Percentiles rank a stretch among this genome's conserved stretches.
Evolutionary conservation across 352 stramenopile species (phyloP).

Genomic region (Phytophthora sp.): DNA sequence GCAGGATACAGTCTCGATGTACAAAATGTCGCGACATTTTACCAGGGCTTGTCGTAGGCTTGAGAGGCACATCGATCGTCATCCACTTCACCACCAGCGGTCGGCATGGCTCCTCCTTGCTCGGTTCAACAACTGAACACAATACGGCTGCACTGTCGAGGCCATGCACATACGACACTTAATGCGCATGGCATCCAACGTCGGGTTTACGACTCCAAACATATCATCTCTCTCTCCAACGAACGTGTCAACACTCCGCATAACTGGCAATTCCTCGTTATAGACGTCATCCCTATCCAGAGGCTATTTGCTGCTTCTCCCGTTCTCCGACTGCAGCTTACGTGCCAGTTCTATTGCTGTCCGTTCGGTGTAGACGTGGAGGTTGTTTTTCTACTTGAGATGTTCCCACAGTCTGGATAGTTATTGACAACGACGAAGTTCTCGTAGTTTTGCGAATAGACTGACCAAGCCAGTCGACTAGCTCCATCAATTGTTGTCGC

Average conservation of each 20-base stretch:
- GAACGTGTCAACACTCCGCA: conserved; percentile 38
- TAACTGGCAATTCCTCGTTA: conserved; percentile 20
- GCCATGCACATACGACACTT: conserved; percentile 41
- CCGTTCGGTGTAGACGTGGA: conserved; percentile 29
- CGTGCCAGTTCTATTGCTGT: conserved; percentile 8
- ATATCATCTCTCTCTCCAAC: conserved; percentile 47
- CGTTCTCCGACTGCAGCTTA: conserved; percentile 6
- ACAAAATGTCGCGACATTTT: conserved; percentile 43
- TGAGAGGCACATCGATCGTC: conserved; percentile 30
- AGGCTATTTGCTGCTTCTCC: neutral
- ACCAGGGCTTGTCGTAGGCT: conserved; percentile 20
- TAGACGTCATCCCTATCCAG: neutral
- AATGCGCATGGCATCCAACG: conserved; percentile 42
- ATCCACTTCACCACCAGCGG: conserved; percentile 43
- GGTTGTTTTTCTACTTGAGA: conserved; percentile 36
- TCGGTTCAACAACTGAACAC: conserved; percentile 32
- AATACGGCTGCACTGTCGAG: conserved; percentile 37
- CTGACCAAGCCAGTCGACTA: conserved; percentile 17
- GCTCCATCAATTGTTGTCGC: conserved; percentile 6
- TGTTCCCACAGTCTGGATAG: conserved; percentile 25
- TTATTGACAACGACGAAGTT: conserved; percentile 25
- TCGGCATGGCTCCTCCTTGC: conserved; percentile 28
- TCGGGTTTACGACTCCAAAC: conserved; percentile 44
- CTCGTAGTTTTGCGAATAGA: conserved; percentile 36
- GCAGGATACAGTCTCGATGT: conserved; percentile 43